Evolutionary conservation across 1,139 yeast genomes (phyloP), one percentile per base, ranked within the genome.

Genomic region (Lodderomyces margitis): DNA sequence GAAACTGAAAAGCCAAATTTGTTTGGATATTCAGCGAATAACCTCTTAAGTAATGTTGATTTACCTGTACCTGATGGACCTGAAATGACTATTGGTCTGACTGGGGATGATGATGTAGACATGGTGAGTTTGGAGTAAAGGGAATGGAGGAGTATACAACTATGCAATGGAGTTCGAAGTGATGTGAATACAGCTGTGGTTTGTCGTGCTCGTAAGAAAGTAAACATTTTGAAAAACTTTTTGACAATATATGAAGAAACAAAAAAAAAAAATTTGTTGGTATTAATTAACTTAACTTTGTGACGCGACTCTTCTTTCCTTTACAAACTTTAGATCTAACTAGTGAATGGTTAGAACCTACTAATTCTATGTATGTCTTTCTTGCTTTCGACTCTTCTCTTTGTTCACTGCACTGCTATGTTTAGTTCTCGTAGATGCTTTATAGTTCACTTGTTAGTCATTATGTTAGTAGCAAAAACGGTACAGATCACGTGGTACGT

Each of bases 41-140:
- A 74, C 62, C 83, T 86, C 68, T 92, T 89, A 61, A 92, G 75
- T 46, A 92, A 74, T 12, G 99, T 92, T 54, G 97, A 89, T 67
- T 92, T 92, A 49, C 99, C 99, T 31, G 97, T 78, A 50, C 96
- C 99, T 42, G 96, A 87, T 41, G 98, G 98, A 49, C 98, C 98
- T 34, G 97, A 89, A 49, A 92, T 79, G 49, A 92, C 98, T 53
- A 92, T 84, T 44, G 98, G 98, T 68, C 95, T 61, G 28, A 56
- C 44, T 65, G 62, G 59, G 5, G 30, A 20, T 10, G 41, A 14
- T 10, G 41, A 14, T 14, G 48, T 27, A 23, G 45, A 39, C 40
- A 38, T 38, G 5, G 9, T 24, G 16, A 8, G 23, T 21, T 11
- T 19, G 9, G 4, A 7, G 4, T 12, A 12, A 2, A 12, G 10